phyloP scores from a whole-genome alignment of 371 early-diverging fungal species.

The Mortierella sp. region DNA sequence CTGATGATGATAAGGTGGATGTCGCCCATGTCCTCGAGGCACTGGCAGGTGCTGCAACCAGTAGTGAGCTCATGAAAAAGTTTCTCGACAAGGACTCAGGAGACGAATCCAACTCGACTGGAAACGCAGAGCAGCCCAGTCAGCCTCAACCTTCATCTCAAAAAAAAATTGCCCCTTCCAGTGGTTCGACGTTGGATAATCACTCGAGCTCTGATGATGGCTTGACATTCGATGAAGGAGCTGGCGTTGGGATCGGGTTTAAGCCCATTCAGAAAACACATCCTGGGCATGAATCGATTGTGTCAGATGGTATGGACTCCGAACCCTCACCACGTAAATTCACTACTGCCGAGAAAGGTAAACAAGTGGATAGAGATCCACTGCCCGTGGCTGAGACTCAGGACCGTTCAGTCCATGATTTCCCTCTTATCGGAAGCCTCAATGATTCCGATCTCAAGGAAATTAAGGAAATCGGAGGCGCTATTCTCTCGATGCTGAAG shows the following conservation, averaged over 20 bases:
- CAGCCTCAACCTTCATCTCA: neutral
- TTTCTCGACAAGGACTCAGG: slow-evolving; percentile 23
- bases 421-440: slow-evolving; percentile 37
- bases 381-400: neutral
- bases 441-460: slow-evolving; percentile 8
- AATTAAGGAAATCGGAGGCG: neutral
- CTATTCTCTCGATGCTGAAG: neutral
- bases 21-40: neutral
- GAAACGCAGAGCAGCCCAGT: neutral
- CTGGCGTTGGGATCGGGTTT: slow-evolving; percentile 18
- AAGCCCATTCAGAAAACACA: neutral
- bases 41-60: slow-evolving; percentile 24
- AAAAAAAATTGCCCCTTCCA: neutral
- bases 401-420: slow-evolving; percentile 8
- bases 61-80: slow-evolving; percentile 5
- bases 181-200: neutral
- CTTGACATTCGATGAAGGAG: slow-evolving; percentile 24
- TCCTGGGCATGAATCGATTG: neutral
- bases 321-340: slow-evolving; percentile 12
- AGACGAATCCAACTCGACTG: slow-evolving; percentile 10
- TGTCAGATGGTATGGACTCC: neutral
- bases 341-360: slow-evolving; percentile 33
- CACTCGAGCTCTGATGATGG: slow-evolving; percentile 31
- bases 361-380: slow-evolving; percentile 18
- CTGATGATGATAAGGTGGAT: slow-evolving; percentile 10